Conservation (phyloP, 192 early-diverging fungal genomes). For the Umbelopsis isabellina region DNA sequence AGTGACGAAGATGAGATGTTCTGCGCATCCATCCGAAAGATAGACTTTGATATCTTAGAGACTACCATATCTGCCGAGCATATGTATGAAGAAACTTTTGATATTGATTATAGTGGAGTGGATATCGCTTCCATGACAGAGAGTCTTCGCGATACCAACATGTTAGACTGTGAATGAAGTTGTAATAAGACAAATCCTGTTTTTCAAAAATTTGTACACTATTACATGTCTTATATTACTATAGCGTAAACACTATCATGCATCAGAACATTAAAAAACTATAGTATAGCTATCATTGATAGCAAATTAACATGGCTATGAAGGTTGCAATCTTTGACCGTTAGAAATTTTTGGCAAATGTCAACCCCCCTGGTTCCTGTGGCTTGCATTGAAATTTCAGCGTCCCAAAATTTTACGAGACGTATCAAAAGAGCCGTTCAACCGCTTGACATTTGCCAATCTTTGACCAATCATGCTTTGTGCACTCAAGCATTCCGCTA, state of each 20-base stretch:
- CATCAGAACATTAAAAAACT: too few relatives aligned
- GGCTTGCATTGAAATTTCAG: conserved; percentile 19
- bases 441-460: neutral
- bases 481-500: conserved; percentile 10
- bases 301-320: too few relatives aligned
- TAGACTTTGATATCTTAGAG: conserved; percentile 49
- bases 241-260: too few relatives aligned
- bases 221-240: too few relatives aligned
- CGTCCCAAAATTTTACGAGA: conserved; percentile 8
- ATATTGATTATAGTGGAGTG: conserved; percentile 43
- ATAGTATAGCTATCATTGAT: too few relatives aligned
- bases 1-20: conserved; percentile 31
- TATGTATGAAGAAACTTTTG: conserved; percentile 57
- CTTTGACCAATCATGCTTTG: neutral
- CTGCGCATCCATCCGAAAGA: conserved; percentile 29
- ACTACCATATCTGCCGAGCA: conserved; percentile 51
- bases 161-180: conserved; percentile 34
- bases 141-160: conserved; percentile 26
- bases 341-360: neutral
- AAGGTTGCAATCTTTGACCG: too few relatives aligned
- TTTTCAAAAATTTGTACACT: too few relatives aligned
- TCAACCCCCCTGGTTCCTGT: conserved; percentile 7
- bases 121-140: conserved; percentile 46
- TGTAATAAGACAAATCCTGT: too few relatives aligned
- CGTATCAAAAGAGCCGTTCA: neutral